These are phyloP conservation scores for Immersiella caudata DNA, from an alignment of 495 filamentous ascomycete species.

Conservation along the genomic window DNA sequence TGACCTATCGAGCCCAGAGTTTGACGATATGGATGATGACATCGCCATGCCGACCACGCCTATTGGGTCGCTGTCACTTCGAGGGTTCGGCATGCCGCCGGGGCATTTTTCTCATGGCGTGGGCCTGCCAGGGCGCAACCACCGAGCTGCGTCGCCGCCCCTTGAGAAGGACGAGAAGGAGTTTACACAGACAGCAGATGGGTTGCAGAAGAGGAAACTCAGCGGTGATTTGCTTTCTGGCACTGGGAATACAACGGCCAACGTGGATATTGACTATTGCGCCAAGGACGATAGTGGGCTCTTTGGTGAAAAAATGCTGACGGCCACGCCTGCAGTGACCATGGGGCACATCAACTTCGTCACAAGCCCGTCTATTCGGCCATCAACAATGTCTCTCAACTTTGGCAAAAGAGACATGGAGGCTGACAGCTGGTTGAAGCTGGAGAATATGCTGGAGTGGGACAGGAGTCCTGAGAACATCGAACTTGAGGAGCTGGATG, in stretches of 20 bases:
- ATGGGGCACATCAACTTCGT: constrained; percentile 39
- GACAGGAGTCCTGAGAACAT: constrained; percentile 85
- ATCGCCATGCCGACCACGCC: constrained; percentile 58
- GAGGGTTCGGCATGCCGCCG: constrained; percentile 43
- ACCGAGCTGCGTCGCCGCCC: constrained; percentile 77
- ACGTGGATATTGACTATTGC: constrained; percentile 54
- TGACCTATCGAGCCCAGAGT: constrained; percentile 84
- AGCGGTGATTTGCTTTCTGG: constrained; percentile 50
- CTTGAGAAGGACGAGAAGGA: constrained; percentile 95
- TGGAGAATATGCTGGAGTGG: constrained; percentile 60
- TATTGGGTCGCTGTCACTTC: constrained; percentile 60
- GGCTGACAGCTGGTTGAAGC: constrained; percentile 53
- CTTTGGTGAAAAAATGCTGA: constrained; percentile 53
- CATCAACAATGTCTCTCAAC: constrained; percentile 44
- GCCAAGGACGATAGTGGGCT: constrained; percentile 50
- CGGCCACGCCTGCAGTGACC: constrained; percentile 31
- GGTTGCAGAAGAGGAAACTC: constrained; percentile 75
- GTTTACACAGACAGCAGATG: constrained; percentile 91
- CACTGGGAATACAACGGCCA: constrained; percentile 32
- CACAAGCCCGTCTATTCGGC: constrained; percentile 50
- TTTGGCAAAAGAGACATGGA: constrained; percentile 56
- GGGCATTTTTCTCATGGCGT: constrained; percentile 34
- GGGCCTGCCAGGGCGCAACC: constrained; percentile 53
- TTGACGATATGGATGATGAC: constrained; percentile 72
- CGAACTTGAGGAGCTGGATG: constrained; percentile 89